phyloP scores from a whole-genome alignment of 441 rosid species.

The Eruca vesicaria region DNA sequence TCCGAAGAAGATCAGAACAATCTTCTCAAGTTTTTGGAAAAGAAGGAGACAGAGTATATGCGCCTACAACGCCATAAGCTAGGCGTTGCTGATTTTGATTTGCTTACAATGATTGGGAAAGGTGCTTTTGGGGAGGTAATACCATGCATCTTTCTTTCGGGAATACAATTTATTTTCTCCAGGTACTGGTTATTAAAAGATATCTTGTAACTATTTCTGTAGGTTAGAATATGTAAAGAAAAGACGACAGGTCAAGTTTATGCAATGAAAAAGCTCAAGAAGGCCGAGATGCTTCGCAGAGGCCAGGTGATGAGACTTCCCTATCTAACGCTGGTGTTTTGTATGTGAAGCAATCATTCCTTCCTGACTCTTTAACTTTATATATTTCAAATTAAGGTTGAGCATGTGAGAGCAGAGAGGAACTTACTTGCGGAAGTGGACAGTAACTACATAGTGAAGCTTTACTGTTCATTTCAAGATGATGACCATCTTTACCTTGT shows the following conservation, averaged over 20 bases:
- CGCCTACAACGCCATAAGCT: slow-evolving; percentile 92
- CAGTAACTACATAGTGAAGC: slow-evolving; percentile 94
- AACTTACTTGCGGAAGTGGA: slow-evolving; percentile 96
- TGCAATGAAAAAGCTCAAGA: slow-evolving; percentile 96
- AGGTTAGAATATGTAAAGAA: slow-evolving; percentile 94
- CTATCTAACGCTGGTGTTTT: not conserved
- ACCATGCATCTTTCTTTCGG: not conserved
- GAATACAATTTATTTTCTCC: not conserved
- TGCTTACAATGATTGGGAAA: slow-evolving; percentile 91
- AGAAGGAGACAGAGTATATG: slow-evolving; percentile 97
- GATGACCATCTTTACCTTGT: slow-evolving; percentile 94
- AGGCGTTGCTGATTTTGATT: slow-evolving; percentile 93
- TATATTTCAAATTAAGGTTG: slow-evolving; percentile 57
- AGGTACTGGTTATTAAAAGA: not conserved
- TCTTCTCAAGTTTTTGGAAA: slow-evolving; percentile 80
- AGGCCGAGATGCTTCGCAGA: slow-evolving; percentile 98
- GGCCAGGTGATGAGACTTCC: slow-evolving; percentile 59
- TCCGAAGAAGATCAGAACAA: slow-evolving; percentile 90
- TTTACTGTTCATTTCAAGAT: slow-evolving; percentile 96
- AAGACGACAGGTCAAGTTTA: slow-evolving; percentile 85
- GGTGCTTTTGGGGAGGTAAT: slow-evolving; percentile 97
- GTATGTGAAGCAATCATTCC: slow-evolving; percentile 8
- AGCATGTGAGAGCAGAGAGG: slow-evolving; percentile 97
- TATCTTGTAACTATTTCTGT: slow-evolving; percentile 22
- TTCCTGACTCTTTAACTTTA: not conserved